These are phyloP conservation scores for Spinellus fusiger DNA, from an alignment of 192 early-diverging fungal genomes.

Conservation along the genomic window DNA sequence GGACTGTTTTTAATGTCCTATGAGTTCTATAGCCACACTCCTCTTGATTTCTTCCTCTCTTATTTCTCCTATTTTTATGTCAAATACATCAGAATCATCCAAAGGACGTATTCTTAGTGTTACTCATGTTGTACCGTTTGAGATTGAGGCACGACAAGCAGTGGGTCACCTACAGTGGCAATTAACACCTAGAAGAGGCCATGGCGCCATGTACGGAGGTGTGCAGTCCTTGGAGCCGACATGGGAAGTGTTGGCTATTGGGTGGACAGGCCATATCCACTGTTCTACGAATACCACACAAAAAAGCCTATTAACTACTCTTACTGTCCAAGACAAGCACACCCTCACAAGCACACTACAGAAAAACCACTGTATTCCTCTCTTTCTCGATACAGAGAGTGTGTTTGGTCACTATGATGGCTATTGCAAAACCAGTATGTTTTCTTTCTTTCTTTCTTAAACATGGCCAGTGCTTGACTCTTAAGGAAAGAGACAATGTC, in stretches of 20 bases:
- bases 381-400: constrained; percentile 69
- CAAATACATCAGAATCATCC: not conserved
- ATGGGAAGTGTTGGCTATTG: constrained; percentile 64
- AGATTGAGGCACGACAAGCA: constrained; percentile 22
- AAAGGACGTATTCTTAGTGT: constrained; percentile 44
- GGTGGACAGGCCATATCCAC: constrained; percentile 65
- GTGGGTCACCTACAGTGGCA: constrained; percentile 8
- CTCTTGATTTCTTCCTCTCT: not conserved
- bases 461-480: not conserved
- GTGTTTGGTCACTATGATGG: constrained; percentile 91
- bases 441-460: not conserved
- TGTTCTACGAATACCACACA: constrained; percentile 9
- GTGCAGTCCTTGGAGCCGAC: constrained; percentile 60
- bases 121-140: constrained; percentile 50
- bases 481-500: not conserved
- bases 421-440: constrained; percentile 87
- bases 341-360: not conserved
- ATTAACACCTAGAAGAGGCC: constrained; percentile 56
- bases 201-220: constrained; percentile 88
- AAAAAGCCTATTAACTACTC: not conserved
- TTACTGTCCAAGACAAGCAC: not conserved
- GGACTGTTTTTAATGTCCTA: not conserved
- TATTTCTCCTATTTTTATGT: not conserved
- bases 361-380: constrained; percentile 53
- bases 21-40: not conserved